A percentile compares a stretch with the other conserved stretches of the same genome.
phyloP scores from a whole-genome alignment of 306 rosid species.

The Quercus bicolor region DNA sequence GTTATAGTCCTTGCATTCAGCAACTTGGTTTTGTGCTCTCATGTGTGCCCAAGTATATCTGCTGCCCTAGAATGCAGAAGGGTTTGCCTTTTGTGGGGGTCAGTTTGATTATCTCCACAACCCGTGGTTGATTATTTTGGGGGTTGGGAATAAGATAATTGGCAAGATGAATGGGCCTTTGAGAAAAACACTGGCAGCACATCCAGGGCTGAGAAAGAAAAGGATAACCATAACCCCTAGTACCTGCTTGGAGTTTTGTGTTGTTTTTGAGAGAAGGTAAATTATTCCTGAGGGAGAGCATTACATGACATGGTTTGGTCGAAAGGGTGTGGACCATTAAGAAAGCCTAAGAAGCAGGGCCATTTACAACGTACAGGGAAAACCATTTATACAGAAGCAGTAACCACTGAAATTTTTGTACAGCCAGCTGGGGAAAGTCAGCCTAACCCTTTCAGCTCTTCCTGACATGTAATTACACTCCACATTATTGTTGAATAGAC shows the following conservation, averaged over 20 bases:
- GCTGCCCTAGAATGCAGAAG: constrained; percentile 48
- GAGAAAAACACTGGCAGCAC: constrained; percentile 52
- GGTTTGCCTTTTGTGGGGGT: constrained; percentile 39
- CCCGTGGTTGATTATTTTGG: constrained; percentile 31
- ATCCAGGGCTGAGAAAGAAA: constrained; percentile 72
- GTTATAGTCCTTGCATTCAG: constrained; percentile 87
- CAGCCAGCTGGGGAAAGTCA: constrained; percentile 56
- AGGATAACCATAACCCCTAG: constrained; percentile 75
- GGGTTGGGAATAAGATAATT: constrained; percentile 46
- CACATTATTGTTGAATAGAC: constrained; percentile 18
- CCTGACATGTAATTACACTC: constrained; percentile 81
- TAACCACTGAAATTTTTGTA: constrained; percentile 41
- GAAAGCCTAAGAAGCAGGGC: constrained; percentile 16
- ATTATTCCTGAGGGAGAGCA: constrained; percentile 35
- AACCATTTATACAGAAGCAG: constrained; percentile 37
- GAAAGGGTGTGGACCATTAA: constrained; percentile 56
- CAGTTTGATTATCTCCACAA: constrained; percentile 25
- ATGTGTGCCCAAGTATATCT: constrained; percentile 47
- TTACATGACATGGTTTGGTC: constrained; percentile 78
- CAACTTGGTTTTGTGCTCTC: constrained; percentile 81
- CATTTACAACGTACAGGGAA: constrained; percentile 35
- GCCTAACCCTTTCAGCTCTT: constrained; percentile 73
- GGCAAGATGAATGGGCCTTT: constrained; percentile 51
- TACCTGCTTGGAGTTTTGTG: constrained; percentile 67
- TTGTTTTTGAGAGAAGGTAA: constrained; percentile 53